Conservation (phyloP, 2,329 filamentous ascomycete species). For the Rugonectria rugulosa region DNA sequence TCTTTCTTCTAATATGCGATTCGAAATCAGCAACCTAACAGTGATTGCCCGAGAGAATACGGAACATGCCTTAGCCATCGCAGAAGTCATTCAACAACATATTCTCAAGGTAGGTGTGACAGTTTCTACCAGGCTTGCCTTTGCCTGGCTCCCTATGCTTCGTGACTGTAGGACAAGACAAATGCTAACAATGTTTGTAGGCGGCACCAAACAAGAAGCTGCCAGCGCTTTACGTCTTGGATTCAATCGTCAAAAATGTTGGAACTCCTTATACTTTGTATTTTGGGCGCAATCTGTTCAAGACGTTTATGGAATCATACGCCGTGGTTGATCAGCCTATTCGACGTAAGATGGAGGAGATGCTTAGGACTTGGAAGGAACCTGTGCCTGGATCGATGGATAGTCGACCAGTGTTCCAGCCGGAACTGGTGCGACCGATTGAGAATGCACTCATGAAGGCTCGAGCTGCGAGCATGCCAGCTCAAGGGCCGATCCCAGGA, state of each 20-base stretch:
- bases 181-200: slow-evolving; percentile 61
- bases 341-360: slow-evolving; percentile 92
- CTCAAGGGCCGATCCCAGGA: slow-evolving; percentile 55
- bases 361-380: slow-evolving; percentile 98
- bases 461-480: slow-evolving; percentile 65
- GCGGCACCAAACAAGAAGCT: slow-evolving; percentile 88
- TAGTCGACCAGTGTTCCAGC: slow-evolving; percentile 88
- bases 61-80: slow-evolving; percentile 92
- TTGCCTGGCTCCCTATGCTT: background rate
- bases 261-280: slow-evolving; percentile 97
- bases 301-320: slow-evolving; percentile 97
- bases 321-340: slow-evolving; percentile 84
- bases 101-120: slow-evolving; percentile 83
- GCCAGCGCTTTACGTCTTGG: slow-evolving; percentile 95
- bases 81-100: slow-evolving; percentile 87
- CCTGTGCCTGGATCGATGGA: slow-evolving; percentile 94
- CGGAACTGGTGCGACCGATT: slow-evolving; percentile 87
- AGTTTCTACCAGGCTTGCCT: background rate
- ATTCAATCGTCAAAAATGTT: slow-evolving; percentile 98
- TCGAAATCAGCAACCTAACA: slow-evolving; percentile 96
- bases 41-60: slow-evolving; percentile 98
- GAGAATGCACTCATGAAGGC: slow-evolving; percentile 94
- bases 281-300: slow-evolving; percentile 88
- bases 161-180: background rate
- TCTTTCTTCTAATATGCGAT: slow-evolving; percentile 87